Base-by-base conservation (phyloP, 2,329 filamentous ascomycete species). In the Penicillium janthinellum region DNA sequence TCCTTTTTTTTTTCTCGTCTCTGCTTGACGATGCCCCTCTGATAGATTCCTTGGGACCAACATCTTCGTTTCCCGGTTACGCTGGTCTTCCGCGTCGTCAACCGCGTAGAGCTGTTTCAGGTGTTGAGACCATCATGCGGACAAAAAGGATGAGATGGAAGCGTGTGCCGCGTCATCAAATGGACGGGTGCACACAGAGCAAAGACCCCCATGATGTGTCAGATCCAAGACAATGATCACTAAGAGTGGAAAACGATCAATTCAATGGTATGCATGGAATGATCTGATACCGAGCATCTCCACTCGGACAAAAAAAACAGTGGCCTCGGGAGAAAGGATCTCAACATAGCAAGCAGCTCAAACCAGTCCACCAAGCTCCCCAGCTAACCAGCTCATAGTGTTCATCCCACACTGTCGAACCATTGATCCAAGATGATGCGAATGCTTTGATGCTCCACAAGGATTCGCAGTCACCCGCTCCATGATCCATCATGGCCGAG, bases 251-350 rank as follows among this genome's bases (percentile, higher is more conserved):
- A 28, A 17, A 7, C 25, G 12, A 49, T 22, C n/a, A 20, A 22
- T 22, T 8, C 17, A 31, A 28, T 44, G 44, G 28, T 10, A 31
- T 31, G 31, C 20, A 61, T 66, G 56, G 51, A 44, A 59, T 53
- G 59, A 66, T 66, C 64, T 60, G 64, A 64, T 66, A 63, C 54
- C 37, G 52, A 42, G 34, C 37, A 55, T 49, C 58, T 54, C 58
- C 58, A 47, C 60, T 60, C 31, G 37, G n/a, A 41, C 37, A 56
- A 54, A 34, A 48, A 45, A 35, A 15, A 52, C 22, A 4, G 31
- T 51, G 49, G 47, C 20, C 20, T 38, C 35, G 34, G 31, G 48
- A 25, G 48, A 10, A 20, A 20, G 17, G 34, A 34, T 39, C 49
- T 17, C 28, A 35, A 28, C 28, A 35, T 49, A 7, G 15, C 34